phyloP scores from a whole-genome alignment of 345 rosid genomes.

The Turnera subulata region DNA sequence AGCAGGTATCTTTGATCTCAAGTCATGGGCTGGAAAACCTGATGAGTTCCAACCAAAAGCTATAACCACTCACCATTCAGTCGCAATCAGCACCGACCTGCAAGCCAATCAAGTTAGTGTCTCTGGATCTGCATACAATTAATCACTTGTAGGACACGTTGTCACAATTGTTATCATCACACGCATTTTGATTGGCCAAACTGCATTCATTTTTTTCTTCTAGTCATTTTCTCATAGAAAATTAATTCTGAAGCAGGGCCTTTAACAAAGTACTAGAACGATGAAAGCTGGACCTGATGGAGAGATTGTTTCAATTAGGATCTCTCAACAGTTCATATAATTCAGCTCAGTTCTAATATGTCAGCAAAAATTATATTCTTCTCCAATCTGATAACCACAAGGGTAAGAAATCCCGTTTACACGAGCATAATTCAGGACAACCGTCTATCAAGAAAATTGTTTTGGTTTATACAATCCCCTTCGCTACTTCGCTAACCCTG shows the following conservation, averaged over 20 bases:
- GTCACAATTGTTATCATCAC: too few species aligned
- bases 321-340: constrained; percentile 80
- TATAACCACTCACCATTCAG: constrained; percentile 61
- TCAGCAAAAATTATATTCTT: too few species aligned
- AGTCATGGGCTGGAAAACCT: constrained; percentile 69
- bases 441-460: too few species aligned
- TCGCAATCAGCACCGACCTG: constrained; percentile 79
- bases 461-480: too few species aligned
- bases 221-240: neutral
- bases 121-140: too few species aligned
- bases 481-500: too few species aligned
- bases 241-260: constrained; percentile 42
- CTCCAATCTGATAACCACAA: too few species aligned
- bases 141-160: too few species aligned
- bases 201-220: neutral
- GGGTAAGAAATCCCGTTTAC: too few species aligned
- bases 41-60: constrained; percentile 85
- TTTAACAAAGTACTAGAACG: constrained; percentile 53
- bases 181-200: too few species aligned
- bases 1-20: constrained; percentile 71
- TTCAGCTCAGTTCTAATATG: too few species aligned
- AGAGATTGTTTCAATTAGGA: constrained; percentile 72
- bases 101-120: constrained; percentile 86
- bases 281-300: constrained; percentile 78
- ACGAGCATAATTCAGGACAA: too few species aligned